Conservation (phyloP, 495 filamentous ascomycete genomes). For the Mytilinidion resinicola region DNA sequence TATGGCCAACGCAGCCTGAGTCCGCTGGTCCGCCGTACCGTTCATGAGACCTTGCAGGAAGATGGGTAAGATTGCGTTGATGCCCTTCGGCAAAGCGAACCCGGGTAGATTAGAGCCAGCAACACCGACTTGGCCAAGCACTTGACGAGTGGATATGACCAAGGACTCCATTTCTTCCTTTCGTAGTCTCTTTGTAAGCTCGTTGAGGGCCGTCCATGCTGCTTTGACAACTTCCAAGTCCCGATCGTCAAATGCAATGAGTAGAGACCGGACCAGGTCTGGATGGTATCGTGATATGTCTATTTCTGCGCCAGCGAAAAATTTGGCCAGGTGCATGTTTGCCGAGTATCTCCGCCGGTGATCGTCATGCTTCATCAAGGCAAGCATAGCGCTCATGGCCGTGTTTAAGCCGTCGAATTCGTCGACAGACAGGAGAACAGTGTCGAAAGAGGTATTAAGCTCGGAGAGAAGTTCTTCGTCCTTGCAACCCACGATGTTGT, state of each 20-base stretch:
- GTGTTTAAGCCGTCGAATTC: conserved; percentile 93
- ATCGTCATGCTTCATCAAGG: conserved; percentile 85
- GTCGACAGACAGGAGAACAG: conserved; percentile 85
- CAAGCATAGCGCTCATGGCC: conserved; percentile 84
- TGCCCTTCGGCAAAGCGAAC: conserved; percentile 92
- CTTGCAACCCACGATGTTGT: conserved; percentile 71
- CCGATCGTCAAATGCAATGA: conserved; percentile 85
- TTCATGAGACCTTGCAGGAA: conserved; percentile 98
- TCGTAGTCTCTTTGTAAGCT: conserved; percentile 77
- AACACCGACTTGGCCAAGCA: conserved; percentile 80
- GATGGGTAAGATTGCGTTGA: conserved; percentile 92
- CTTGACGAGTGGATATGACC: conserved; percentile 77
- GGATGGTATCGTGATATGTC: conserved; percentile 93
- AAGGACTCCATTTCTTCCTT: conserved; percentile 98
- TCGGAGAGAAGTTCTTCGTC: conserved; percentile 71
- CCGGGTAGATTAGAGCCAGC: conserved; percentile 78
- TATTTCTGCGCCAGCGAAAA: conserved; percentile 73
- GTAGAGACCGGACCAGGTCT: conserved; percentile 79
- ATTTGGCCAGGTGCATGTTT: conserved; percentile 76
- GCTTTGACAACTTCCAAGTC: conserved; percentile 84
- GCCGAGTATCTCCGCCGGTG: conserved; percentile 72
- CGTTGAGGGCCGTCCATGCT: conserved; percentile 82
- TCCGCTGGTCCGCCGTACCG: conserved; percentile 83
- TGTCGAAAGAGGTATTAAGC: conserved; percentile 72
- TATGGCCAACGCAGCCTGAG: conserved; percentile 84